Evolutionary conservation across 1,139 yeast species (phyloP), one percentile per base, ranked within the genome.

Genomic region (Pichia sp.): DNA sequence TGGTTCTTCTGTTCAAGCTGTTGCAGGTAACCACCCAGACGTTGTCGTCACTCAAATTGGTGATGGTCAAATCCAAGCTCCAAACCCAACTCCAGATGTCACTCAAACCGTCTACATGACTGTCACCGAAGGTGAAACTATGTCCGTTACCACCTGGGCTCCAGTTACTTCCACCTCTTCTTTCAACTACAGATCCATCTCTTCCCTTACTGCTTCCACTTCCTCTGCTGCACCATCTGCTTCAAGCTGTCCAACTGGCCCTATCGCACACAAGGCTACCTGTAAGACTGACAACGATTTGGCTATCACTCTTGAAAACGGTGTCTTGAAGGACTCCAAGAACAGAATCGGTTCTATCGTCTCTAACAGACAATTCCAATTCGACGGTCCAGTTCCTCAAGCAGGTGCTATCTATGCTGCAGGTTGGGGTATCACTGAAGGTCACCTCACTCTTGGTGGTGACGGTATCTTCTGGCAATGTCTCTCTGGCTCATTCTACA

Each of bases 321-420:
- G 77, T 53, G 52, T 76, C 43, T 69, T 81, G 58, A 69, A 66
- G 31, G 91, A 81, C 56, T 58, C 72, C 34, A 52, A 65, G 41
- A 83, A 83, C 39, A 77, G 91, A 74, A 65, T 80, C 47, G 88
- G 88, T 57, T 74, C 86, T 42, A 80, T 81, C 60, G 91, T 81
- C 52, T 77, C 88, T 42, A 80, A 79, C 78, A 74, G 81, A 68
- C 91, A 81, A 68, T 80, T 81, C 79, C 91, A 81, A 67, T 81
- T 81, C 55, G 91, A 81, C 58, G 91, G 91, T 60, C 93, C 91
- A 51, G 84, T 87, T 64, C 91, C 91, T 55, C 93, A 82, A 70
- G 87, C 88, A 40, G 93, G 91, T 62, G 70, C 87, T 50, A 77
- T 82, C 62, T 81, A 77, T 65, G 91, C 93, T 57, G 82, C 76